These are phyloP conservation scores for Neofusicoccum laricinum DNA, from an alignment of 2,329 filamentous ascomycete genomes.

Conservation along the genomic window DNA sequence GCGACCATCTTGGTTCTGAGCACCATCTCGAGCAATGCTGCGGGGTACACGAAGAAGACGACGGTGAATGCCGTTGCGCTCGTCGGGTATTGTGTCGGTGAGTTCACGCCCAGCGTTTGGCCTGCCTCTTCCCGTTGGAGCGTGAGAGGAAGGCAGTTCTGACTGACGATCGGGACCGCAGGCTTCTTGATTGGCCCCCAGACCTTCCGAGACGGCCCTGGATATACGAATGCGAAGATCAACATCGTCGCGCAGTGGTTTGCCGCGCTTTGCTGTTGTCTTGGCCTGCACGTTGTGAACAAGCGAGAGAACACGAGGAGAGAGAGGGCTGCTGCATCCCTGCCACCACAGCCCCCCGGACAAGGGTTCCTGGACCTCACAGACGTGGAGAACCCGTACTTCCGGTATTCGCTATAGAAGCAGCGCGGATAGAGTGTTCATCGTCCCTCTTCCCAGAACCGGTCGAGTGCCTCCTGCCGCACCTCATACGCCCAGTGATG, in stretches of 20 bases:
- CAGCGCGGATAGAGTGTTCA: not conserved
- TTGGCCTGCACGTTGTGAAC: not conserved
- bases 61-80: not conserved
- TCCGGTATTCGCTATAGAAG: not conserved
- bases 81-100: not conserved
- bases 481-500: slow-evolving; percentile 57
- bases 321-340: not conserved
- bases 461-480: slow-evolving; percentile 49
- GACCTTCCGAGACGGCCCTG: not conserved
- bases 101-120: not conserved
- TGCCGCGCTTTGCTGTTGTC: not conserved
- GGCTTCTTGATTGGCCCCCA: not conserved
- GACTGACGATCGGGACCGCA: not conserved
- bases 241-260: slow-evolving; percentile 2
- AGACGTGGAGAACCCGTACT: not conserved
- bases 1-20: not conserved
- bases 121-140: no score
- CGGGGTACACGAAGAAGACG: not conserved
- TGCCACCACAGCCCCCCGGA: not conserved
- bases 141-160: no score
- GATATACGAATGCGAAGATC: not conserved
- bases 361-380: not conserved
- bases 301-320: not conserved
- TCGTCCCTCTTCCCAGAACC: slow-evolving; percentile 40
- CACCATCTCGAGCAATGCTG: not conserved